Conservation (phyloP, 139 green algal species). For the Asterochloris erici region DNA sequence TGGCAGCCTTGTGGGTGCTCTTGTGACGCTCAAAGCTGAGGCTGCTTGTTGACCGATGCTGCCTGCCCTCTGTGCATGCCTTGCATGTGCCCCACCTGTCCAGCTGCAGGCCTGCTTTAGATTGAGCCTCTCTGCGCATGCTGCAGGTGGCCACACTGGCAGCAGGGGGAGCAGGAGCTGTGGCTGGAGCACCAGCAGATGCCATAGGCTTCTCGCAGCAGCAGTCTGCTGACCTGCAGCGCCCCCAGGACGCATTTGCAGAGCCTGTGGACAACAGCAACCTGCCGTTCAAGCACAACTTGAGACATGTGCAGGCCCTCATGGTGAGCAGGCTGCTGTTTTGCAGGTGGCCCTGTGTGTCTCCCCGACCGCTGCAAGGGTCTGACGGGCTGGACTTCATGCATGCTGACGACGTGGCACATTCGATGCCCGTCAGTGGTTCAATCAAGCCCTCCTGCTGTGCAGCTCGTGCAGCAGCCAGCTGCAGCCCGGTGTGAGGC, state of each 20-base stretch:
- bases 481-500: too few relatives aligned
- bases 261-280: slow-evolving; percentile 61
- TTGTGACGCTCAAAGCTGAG: neutral
- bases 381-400: neutral
- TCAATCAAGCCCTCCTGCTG: neutral
- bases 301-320: neutral
- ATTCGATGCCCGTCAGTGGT: neutral
- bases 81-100: neutral
- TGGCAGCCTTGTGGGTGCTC: neutral
- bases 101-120: neutral
- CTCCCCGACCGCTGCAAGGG: neutral
- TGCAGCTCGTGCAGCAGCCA: neutral
- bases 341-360: neutral
- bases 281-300: slow-evolving; percentile 40
- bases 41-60: neutral
- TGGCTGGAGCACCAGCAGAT: neutral
- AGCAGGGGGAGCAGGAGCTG: neutral
- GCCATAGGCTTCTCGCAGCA: slow-evolving; percentile 1
- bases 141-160: too few relatives aligned
- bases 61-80: neutral
- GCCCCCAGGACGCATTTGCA: slow-evolving; percentile 53
- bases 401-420: neutral
- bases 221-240: neutral
- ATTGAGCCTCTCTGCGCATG: neutral
- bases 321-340: neutral